Percentiles rank a stretch among this genome's conserved stretches.
phyloP scores from a whole-genome alignment of 768 basidiomycete species.

The Inosperma sp. region DNA sequence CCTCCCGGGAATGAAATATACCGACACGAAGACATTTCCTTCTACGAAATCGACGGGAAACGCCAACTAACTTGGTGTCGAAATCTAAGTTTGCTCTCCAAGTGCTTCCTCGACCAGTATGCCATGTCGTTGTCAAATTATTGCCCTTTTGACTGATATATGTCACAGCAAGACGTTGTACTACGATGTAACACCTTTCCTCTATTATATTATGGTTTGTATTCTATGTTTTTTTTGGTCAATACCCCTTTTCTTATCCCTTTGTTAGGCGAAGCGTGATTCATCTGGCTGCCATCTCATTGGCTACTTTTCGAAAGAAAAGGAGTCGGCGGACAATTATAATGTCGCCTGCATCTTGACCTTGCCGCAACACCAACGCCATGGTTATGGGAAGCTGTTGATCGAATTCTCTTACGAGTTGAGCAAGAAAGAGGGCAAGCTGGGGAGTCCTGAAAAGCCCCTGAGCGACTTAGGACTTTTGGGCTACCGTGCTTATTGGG shows the following conservation, averaged over 20 bases:
- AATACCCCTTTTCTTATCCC: conserved; percentile 11
- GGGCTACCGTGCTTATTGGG: conserved; percentile 95
- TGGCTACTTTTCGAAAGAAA: conserved; percentile 99
- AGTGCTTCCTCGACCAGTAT: conserved; percentile 97
- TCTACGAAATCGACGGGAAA: conserved; percentile 98
- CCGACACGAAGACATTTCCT: conserved; percentile 93
- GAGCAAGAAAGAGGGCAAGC: conserved; percentile 92
- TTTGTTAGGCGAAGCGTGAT: conserved; percentile 70
- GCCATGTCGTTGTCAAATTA: conserved; percentile 29
- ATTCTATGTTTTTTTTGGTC: not conserved
- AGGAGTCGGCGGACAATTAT: conserved; percentile 96
- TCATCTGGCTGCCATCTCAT: conserved; percentile 89
- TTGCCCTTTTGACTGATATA: conserved; percentile 22
- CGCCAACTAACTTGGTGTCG: conserved; percentile 95
- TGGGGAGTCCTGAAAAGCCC: conserved; percentile 97
- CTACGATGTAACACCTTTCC: conserved; percentile 99
- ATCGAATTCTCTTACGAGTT: conserved; percentile 99
- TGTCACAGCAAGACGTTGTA: conserved; percentile 86
- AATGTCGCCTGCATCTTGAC: conserved; percentile 99
- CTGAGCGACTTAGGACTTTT: conserved; percentile 90
- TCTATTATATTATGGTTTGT: conserved; percentile 97
- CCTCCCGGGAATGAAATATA: conserved; percentile 99
- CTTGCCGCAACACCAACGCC: conserved; percentile 96
- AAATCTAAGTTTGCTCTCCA: conserved; percentile 92
- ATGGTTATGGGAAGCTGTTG: conserved; percentile 90